These are phyloP conservation scores for Diplocarpon mali DNA, from an alignment of 2,329 filamentous ascomycete species.

Conservation along the genomic window DNA sequence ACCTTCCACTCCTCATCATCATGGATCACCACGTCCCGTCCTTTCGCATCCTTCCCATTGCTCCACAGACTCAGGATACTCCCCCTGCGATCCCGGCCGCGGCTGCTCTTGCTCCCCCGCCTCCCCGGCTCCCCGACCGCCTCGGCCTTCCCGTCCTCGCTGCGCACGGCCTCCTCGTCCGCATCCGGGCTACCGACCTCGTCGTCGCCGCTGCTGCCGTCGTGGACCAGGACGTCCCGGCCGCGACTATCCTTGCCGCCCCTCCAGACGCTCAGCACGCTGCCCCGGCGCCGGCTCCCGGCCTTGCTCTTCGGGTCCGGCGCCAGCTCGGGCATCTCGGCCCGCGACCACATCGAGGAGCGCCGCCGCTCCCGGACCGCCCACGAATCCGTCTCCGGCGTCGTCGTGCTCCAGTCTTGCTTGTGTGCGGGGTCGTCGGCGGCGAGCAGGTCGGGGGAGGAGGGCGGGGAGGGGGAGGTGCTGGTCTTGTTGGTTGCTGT, in stretches of 20 bases:
- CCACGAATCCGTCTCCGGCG: constrained; percentile 14
- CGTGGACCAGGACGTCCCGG: constrained; percentile 9
- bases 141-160: constrained; percentile 1
- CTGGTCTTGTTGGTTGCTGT: neutral
- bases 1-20: constrained; percentile 16
- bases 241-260: constrained; percentile 13
- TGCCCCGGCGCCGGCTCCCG: constrained; percentile 4
- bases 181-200: constrained; percentile 3
- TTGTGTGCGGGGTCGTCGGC: constrained; percentile 8
- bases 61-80: constrained; percentile 16
- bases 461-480: neutral
- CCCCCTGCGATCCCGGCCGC: constrained; percentile 6
- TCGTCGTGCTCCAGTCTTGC: constrained; percentile 16
- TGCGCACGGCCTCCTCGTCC: neutral
- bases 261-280: constrained; percentile 10
- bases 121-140: neutral
- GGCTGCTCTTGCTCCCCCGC: neutral
- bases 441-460: neutral
- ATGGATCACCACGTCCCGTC: constrained; percentile 8
- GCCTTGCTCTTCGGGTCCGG: neutral
- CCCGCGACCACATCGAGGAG: constrained; percentile 9
- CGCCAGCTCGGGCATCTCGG: constrained; percentile 7
- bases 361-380: constrained; percentile 14
- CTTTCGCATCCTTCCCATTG: constrained; percentile 11
- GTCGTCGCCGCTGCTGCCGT: constrained; percentile 1